A percentile compares a stretch with the other conserved stretches of the same genome.
Evolutionary conservation across 2,329 filamentous ascomycete species (phyloP).

Genomic region (Daldinia eschscholtzii): DNA sequence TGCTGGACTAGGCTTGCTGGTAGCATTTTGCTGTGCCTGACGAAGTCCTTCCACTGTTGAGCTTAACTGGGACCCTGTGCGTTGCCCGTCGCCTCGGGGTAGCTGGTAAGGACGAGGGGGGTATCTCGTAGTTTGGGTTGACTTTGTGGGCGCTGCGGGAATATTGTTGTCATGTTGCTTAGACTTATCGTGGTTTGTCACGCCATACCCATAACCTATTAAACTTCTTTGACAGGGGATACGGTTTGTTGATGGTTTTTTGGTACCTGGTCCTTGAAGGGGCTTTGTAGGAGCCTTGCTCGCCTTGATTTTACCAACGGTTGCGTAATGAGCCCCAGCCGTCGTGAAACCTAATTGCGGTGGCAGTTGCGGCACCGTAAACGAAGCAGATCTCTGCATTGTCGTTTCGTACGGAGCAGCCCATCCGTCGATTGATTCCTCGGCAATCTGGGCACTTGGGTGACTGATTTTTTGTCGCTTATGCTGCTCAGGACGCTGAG

Average conservation of each 20-base stretch:
- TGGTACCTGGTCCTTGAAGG: constrained; percentile 36
- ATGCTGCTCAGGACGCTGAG: constrained; percentile 38
- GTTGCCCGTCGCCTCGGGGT: constrained; percentile 37
- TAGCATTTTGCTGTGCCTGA: constrained; percentile 28
- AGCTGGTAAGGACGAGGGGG: constrained; percentile 44
- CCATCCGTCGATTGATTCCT: constrained; percentile 52
- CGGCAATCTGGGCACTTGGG: constrained; percentile 57
- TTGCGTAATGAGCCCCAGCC: constrained; percentile 66
- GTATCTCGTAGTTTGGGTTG: constrained; percentile 15
- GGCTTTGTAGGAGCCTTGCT: constrained; percentile 47
- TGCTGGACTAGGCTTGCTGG: constrained; percentile 53
- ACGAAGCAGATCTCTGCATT: constrained; percentile 69
- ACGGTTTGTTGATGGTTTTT: constrained; percentile 43
- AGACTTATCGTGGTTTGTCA: constrained; percentile 52
- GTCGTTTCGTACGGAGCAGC: constrained; percentile 66
- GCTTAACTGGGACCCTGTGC: constrained; percentile 28
- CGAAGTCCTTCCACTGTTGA: constrained; percentile 18
- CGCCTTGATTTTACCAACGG: constrained; percentile 54
- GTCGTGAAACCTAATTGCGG: constrained; percentile 71
- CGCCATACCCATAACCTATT: constrained; percentile 50
- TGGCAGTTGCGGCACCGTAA: constrained; percentile 65
- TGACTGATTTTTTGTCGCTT: constrained; percentile 50
- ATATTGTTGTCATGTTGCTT: constrained; percentile 30
- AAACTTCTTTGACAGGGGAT: constrained; percentile 50
- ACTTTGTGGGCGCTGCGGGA: constrained; percentile 13